Base-by-base conservation (phyloP, 768 basidiomycete species). In the Trametes maxima region DNA sequence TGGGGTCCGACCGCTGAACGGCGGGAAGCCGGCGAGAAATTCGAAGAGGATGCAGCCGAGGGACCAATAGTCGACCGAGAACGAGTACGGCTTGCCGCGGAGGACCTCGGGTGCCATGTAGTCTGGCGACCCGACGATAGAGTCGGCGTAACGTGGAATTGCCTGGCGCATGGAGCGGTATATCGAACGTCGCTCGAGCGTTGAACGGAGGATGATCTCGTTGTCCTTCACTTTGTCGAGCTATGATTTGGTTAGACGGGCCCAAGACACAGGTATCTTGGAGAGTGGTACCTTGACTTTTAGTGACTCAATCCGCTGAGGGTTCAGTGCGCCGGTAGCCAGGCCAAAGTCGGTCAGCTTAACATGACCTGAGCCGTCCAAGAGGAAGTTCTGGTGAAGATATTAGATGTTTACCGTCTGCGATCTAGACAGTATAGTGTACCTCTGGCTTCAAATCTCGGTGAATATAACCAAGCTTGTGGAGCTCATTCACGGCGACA, bases 61-160 rank as follows among this genome's bases (percentile, higher is more conserved):
- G 1, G 94, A 96, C 97, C 97, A 98, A 68, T 91, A 98, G 76
- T 99, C 97, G 49, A 98, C 97, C 0, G 93, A 92, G 74, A 90
- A 98, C 0, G 90, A 89, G 75, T 99, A 99, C 0, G 94, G 91
- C 74, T 95, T 94, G 37, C 92, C 96, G 28, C 95, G 86, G 24
- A 98, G 83, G 21, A 98, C 95, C 71, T 94, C 92, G 0, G 92
- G 91, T 1, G 97, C 92, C 97, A 99, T 98, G 75, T 99, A 99
- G 75, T 99, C 97, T 0, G 97, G 96, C 0, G 93, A 95, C 7
- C 97, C 97, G 35, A 99, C 97, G 62, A 98, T 92, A 14, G 95
- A 97, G 72, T 99, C 95, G 19, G 97, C 97, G 67, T 94, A 96
- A 44, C 95, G 87, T 5, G 93, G 87, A 68, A 98, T 94, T 70